Base-by-base conservation (phyloP, 108 stramenopile species). In the Cyclotella cryptica region DNA sequence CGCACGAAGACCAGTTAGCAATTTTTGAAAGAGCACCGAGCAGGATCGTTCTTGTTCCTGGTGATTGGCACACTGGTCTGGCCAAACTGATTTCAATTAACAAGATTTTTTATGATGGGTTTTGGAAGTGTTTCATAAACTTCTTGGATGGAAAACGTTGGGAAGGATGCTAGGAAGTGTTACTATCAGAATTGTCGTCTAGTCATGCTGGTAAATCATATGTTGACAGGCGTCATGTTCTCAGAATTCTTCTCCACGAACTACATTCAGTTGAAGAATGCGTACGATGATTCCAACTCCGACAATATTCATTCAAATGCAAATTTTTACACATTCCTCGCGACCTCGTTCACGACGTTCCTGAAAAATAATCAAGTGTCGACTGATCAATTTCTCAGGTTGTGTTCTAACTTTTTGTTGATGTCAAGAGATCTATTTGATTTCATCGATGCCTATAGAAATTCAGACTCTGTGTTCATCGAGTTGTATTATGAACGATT, bases 61-160 rank as follows among this genome's bases (percentile, higher is more conserved):
- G 67, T 3, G 47, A 68, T 46, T 68, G 67, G 67, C 67, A 68
- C 35, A 57, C 54, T 19, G 69, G 69, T 18, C 40, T 70, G 28
- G 39, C 39, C 8, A 57, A 22, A 35, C 10, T 39, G 0, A 21
- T 28, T 12, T 27, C 54, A 17, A 55, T 57, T 10, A 39, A 41
- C 17, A 70, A 57, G 22, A n/a, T 41, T n/a, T 57, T 27, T 53
- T 57, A 29, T 18, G 54, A 27, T 29, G 54, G 40, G 5, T 57
- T 57, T 15, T 70, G 4, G 30, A 57, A 21, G 51, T 26, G 15
- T 57, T 70, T 39, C 24, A 22, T 10, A 22, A 17, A 14, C 22
- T 39, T 0, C 54, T 70, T 14, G 51, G 39, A 17, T 70, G 69
- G 69, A 70, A 70, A 49, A 52, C 3, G 41, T 70, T 40, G 17